These are phyloP conservation scores for Zymoseptoria brevis DNA, from an alignment of 2,329 filamentous ascomycete species.

Conservation along the genomic window DNA sequence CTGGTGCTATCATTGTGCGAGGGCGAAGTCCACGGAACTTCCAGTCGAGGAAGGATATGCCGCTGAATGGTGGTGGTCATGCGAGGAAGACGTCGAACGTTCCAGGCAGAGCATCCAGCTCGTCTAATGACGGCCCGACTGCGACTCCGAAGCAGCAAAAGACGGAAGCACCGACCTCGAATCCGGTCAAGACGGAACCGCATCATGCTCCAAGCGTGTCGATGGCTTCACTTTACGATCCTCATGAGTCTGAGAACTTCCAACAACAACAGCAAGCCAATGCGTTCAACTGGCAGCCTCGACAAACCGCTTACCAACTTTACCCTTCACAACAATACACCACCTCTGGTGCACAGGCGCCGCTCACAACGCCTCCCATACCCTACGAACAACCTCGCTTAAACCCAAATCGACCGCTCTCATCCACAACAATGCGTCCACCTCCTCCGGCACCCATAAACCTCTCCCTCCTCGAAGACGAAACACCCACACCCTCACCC, in stretches of 20 bases:
- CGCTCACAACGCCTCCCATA: background rate
- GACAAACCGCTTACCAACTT: background rate
- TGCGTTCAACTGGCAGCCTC: background rate
- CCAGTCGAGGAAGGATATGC: slow-evolving; percentile 86
- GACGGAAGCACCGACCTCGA: slow-evolving; percentile 18
- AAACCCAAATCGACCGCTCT: background rate
- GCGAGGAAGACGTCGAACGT: slow-evolving; percentile 52
- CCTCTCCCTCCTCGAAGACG: slow-evolving; percentile 50
- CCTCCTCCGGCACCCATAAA: slow-evolving; percentile 43
- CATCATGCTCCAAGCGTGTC: slow-evolving; percentile 33
- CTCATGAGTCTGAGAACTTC: slow-evolving; percentile 23
- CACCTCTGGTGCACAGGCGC: background rate
- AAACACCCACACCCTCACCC: slow-evolving; percentile 16
- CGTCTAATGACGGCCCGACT: slow-evolving; percentile 22
- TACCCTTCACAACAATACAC: background rate
- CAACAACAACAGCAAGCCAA: background rate
- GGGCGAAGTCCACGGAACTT: slow-evolving; percentile 92
- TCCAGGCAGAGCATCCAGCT: slow-evolving; percentile 14
- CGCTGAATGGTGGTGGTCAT: slow-evolving; percentile 70
- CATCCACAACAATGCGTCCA: slow-evolving; percentile 27
- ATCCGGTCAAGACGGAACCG: slow-evolving; percentile 25
- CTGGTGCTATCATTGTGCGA: slow-evolving; percentile 85
- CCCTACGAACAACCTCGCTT: background rate
- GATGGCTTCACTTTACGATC: slow-evolving; percentile 32
- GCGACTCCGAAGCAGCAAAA: slow-evolving; percentile 15